Conservation (phyloP, 257 asterid species). For the Solanum gandarillasii region DNA sequence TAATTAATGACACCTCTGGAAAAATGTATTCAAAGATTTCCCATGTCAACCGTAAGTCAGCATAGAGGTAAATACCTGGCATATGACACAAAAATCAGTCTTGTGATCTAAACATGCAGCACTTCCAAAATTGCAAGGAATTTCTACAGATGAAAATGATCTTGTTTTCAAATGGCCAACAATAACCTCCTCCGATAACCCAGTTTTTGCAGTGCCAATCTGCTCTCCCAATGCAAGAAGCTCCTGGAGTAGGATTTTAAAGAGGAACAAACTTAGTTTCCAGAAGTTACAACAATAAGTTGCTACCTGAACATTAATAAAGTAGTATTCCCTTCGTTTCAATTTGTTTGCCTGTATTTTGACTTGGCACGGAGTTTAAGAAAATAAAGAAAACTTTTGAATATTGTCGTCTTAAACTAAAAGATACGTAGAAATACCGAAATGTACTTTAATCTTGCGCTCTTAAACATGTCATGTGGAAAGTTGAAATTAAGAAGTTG, state of each 20-base stretch:
- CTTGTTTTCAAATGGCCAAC: conserved; percentile 37
- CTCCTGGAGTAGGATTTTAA: conserved; percentile 38
- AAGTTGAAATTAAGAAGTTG: neutral
- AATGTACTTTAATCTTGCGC: neutral
- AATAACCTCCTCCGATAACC: conserved; percentile 48
- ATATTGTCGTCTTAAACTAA: neutral
- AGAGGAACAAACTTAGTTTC: neutral
- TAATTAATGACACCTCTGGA: neutral
- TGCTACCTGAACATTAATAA: neutral
- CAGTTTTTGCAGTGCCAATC: conserved; percentile 77
- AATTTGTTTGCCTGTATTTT: neutral
- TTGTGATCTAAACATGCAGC: conserved; percentile 25
- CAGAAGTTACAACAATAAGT: neutral
- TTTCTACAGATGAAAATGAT: conserved; percentile 28
- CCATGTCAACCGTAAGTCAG: neutral
- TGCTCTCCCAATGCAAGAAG: conserved; percentile 88
- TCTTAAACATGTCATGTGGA: neutral
- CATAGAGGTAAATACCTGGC: conserved; percentile 45
- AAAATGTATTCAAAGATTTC: neutral
- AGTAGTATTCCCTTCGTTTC: neutral
- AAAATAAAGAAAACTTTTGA: neutral
- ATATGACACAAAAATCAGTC: conserved; percentile 57
- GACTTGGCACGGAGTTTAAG: neutral
- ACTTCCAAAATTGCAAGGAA: conserved; percentile 24
- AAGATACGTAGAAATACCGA: neutral